Percentiles rank a stretch among this genome's conserved stretches.
These are phyloP conservation scores for Phytopythium helicoides DNA, from an alignment of 352 stramenopile genomes.

Conservation along the genomic window DNA sequence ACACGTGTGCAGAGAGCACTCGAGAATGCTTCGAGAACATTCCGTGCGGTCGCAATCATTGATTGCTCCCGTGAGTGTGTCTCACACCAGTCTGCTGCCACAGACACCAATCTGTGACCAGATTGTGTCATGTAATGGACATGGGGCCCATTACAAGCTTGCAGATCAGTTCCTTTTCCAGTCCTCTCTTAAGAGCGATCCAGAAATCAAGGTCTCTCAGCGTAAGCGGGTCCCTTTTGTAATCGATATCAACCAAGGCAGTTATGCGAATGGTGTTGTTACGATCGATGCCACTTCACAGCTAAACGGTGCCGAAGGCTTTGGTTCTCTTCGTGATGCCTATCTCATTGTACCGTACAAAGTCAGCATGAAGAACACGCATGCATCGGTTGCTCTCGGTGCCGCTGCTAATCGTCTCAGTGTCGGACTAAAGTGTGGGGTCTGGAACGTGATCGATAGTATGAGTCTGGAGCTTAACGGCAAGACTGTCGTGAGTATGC, in stretches of 20 bases:
- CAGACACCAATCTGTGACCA: too few species aligned
- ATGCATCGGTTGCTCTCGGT: too few species aligned
- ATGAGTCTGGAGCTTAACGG: conserved; percentile 21
- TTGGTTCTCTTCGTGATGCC: conserved; percentile 10
- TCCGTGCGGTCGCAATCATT: too few species aligned
- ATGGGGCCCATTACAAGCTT: too few species aligned
- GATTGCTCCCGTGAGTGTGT: too few species aligned
- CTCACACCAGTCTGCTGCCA: too few species aligned
- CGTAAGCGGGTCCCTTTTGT: not conserved
- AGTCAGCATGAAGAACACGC: conserved; percentile 8
- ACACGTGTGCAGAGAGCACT: too few species aligned
- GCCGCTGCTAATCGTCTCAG: conserved; percentile 18
- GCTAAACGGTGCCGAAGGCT: conserved; percentile 10
- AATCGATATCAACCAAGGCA: conserved; percentile 13
- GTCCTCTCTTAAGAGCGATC: not conserved
- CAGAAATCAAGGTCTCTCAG: not conserved
- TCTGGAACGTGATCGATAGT: conserved; percentile 29
- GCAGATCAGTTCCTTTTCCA: conserved; percentile 2
- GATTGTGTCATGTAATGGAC: too few species aligned
- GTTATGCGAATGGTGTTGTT: conserved; percentile 9
- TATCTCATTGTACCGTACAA: conserved; percentile 13
- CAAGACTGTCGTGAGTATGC: conserved; percentile 15
- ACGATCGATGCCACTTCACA: conserved; percentile 9
- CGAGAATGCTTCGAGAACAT: too few species aligned
- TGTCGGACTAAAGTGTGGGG: conserved; percentile 16